Percentiles rank a stretch among this genome's conserved stretches.
phyloP scores from a whole-genome alignment of 2,329 filamentous ascomycete species.

The Aspergillus arachidicola region DNA sequence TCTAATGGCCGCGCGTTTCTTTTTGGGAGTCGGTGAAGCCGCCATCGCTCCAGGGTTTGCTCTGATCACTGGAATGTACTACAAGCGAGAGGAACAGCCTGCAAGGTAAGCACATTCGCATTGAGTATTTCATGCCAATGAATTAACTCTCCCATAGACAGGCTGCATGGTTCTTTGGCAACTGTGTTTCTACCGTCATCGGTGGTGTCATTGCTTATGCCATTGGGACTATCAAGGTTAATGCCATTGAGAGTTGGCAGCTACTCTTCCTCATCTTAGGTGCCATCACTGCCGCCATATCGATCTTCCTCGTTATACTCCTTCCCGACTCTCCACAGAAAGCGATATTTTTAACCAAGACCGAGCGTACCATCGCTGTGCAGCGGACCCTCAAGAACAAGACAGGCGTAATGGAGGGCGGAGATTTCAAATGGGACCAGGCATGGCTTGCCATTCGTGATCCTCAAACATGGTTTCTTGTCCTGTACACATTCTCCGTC shows the following conservation, averaged over 20 bases:
- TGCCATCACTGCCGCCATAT: constrained; percentile 27
- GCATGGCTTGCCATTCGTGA: constrained; percentile 37
- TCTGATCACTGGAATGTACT: constrained; percentile 42
- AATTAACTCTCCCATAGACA: constrained; percentile 20
- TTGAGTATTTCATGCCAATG: no score
- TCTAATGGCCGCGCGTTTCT: constrained; percentile 46
- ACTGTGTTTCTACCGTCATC: constrained; percentile 34
- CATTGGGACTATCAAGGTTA: constrained; percentile 26
- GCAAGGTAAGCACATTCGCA: constrained; percentile 16
- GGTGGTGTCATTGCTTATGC: constrained; percentile 35
- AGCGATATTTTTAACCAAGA: constrained; percentile 45
- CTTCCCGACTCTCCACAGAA: constrained; percentile 37
- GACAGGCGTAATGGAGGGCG: constrained; percentile 56
- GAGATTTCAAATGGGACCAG: constrained; percentile 47
- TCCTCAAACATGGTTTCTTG: constrained; percentile 36
- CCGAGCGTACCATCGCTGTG: constrained; percentile 51
- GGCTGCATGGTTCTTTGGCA: constrained; percentile 39
- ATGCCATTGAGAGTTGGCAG: constrained; percentile 29
- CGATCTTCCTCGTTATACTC: constrained; percentile 22
- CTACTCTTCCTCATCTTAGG: constrained; percentile 36
- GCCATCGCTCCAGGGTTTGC: constrained; percentile 37
- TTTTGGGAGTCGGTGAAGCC: constrained; percentile 33
- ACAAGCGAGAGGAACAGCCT: constrained; percentile 37
- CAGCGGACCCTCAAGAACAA: constrained; percentile 55
- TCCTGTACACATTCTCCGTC: constrained; percentile 35